Conservation (phyloP, 306 rosid genomes). For the Trichosanthes cucumerina region DNA sequence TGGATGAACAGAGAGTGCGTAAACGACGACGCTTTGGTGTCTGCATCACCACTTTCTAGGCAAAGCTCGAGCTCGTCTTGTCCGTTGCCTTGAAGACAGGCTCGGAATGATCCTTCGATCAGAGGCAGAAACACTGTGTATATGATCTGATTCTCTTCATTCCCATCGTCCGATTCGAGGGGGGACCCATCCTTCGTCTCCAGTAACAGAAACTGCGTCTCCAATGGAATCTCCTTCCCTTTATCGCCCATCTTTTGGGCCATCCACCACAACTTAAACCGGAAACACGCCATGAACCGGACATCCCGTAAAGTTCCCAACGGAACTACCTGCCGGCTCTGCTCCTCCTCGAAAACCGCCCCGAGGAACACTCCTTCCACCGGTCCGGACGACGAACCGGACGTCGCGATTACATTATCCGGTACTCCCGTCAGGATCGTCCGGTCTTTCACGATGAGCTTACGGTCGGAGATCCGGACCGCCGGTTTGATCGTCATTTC, state of each 20-base stretch:
- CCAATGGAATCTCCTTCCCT: conserved; percentile 65
- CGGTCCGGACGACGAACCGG: conserved; percentile 47
- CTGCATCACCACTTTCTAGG: conserved; percentile 67
- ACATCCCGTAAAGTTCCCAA: conserved; percentile 46
- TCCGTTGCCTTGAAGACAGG: conserved; percentile 58
- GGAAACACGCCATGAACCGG: conserved; percentile 68
- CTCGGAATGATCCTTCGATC: conserved; percentile 64
- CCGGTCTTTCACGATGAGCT: conserved; percentile 47
- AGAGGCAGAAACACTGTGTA: conserved; percentile 78
- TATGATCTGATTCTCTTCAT: conserved; percentile 31
- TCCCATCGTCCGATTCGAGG: conserved; percentile 34
- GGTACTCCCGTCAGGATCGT: conserved; percentile 66
- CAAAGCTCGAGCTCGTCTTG: conserved; percentile 61
- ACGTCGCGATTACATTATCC: conserved; percentile 49
- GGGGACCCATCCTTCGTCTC: conserved; percentile 70
- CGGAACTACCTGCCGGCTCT: conserved; percentile 54
- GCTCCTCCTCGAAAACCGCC: conserved; percentile 31
- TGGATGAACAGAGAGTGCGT: conserved; percentile 39
- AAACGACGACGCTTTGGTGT: conserved; percentile 56
- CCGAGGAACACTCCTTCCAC: conserved; percentile 65
- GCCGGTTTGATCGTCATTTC: conserved; percentile 70
- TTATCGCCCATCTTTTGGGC: conserved; percentile 77
- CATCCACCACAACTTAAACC: conserved; percentile 99
- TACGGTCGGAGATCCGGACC: conserved; percentile 49
- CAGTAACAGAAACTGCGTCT: conserved; percentile 71